These are phyloP conservation scores for Citrus glauca DNA, from an alignment of 345 rosid species.

Conservation along the genomic window DNA sequence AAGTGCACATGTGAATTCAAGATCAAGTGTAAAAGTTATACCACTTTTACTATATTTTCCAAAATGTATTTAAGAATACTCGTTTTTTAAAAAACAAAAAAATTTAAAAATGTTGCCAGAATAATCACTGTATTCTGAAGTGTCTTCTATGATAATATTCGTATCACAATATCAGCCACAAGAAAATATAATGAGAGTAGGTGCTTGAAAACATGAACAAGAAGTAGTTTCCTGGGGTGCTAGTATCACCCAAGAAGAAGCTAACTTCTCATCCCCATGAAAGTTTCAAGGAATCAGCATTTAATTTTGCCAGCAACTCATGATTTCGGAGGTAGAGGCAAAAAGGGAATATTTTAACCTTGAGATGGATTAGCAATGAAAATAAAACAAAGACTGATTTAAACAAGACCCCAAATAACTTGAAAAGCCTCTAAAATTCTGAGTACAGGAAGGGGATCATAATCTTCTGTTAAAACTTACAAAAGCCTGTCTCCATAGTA, in stretches of 20 bases:
- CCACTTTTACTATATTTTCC: neutral
- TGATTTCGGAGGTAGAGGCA: neutral
- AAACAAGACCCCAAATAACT: neutral
- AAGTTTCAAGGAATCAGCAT: neutral
- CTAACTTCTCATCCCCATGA: neutral
- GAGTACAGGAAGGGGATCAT: neutral
- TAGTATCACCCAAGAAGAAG: neutral
- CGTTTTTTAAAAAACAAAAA: no score
- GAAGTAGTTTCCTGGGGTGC: neutral
- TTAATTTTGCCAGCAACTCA: neutral
- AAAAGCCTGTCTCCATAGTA: neutral
- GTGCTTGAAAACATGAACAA: neutral
- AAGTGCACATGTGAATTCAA: neutral
- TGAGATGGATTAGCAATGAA: neutral
- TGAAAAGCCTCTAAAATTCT: neutral
- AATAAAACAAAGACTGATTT: neutral
- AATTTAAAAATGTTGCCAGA: neutral
- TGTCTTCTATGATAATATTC: neutral
- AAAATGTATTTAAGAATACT: no score
- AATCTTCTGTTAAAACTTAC: neutral
- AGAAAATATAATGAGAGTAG: neutral
- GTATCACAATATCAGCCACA: neutral
- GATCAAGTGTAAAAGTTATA: neutral
- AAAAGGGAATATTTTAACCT: neutral
- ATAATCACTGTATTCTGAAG: neutral